These are phyloP conservation scores for Cyberlindnera subsufficiens DNA, from an alignment of 805 yeast genomes.

Conservation along the genomic window DNA sequence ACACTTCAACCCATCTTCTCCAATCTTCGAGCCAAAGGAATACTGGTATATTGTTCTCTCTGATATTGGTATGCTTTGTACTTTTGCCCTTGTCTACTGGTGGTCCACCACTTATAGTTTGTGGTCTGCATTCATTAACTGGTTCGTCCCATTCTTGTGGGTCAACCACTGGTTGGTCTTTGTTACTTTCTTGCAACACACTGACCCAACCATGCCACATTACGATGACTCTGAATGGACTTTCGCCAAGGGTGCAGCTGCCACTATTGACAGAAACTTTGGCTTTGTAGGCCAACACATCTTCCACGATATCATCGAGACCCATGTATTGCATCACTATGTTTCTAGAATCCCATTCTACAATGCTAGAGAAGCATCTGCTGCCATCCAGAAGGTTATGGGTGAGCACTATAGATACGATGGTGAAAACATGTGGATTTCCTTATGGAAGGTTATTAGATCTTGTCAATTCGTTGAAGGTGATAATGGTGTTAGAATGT, in stretches of 20 bases:
- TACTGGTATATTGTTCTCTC: constrained; percentile 50
- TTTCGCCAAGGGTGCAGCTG: constrained; percentile 63
- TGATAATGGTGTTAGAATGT: constrained; percentile 59
- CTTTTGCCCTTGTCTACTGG: constrained; percentile 40
- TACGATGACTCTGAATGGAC: constrained; percentile 53
- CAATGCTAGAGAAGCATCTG: constrained; percentile 74
- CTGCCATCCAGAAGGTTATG: constrained; percentile 77
- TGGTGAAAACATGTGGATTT: constrained; percentile 53
- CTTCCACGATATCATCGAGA: constrained; percentile 87
- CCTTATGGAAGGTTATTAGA: constrained; percentile 54
- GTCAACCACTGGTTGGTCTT: constrained; percentile 64
- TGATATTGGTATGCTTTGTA: constrained; percentile 47
- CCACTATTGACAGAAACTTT: constrained; percentile 57
- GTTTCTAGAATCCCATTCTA: constrained; percentile 83
- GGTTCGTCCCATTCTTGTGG: constrained; percentile 54
- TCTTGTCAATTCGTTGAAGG: constrained; percentile 70
- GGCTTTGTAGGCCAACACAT: constrained; percentile 61
- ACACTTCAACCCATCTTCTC: constrained; percentile 51
- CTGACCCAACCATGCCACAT: constrained; percentile 56
- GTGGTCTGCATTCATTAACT: constrained; percentile 46
- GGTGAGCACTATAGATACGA: constrained; percentile 68
- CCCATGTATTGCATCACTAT: constrained; percentile 85
- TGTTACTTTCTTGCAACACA: constrained; percentile 57
- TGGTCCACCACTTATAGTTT: constrained; percentile 45
- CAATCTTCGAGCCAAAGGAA: constrained; percentile 47